These are phyloP conservation scores for Calophaca sinica DNA, from an alignment of 306 rosid species.

Conservation along the genomic window DNA sequence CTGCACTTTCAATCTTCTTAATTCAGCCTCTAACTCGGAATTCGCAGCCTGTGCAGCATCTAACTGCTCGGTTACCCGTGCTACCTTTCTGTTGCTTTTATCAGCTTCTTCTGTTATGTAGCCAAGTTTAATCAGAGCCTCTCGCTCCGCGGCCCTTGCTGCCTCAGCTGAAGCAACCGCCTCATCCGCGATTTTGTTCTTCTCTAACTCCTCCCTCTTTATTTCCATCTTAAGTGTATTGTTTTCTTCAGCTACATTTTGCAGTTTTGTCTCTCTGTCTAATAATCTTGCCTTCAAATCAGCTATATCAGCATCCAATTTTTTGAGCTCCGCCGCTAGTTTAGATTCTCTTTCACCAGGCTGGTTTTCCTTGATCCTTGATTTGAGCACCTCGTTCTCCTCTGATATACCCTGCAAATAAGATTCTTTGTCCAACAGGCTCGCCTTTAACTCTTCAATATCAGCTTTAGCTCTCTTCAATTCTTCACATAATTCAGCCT, in stretches of 20 bases:
- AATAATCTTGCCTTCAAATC: constrained; percentile 65
- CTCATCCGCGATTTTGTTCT: constrained; percentile 45
- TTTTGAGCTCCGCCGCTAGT: constrained; percentile 51
- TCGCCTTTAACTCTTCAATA: constrained; percentile 65
- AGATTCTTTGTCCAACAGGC: constrained; percentile 65
- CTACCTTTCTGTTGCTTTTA: constrained; percentile 58
- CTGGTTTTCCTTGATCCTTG: constrained; percentile 43
- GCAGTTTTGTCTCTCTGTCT: constrained; percentile 72
- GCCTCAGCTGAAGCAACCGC: constrained; percentile 57
- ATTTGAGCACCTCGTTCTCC: constrained; percentile 53
- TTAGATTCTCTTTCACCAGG: constrained; percentile 54
- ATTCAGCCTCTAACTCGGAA: constrained; percentile 71
- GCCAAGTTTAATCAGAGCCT: constrained; percentile 66
- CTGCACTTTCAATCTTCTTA: constrained; percentile 78
- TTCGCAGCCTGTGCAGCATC: constrained; percentile 70
- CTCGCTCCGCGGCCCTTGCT: constrained; percentile 61
- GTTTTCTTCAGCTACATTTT: constrained; percentile 64
- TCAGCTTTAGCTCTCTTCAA: constrained; percentile 57
- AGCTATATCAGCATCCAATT: constrained; percentile 56
- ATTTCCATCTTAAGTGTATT: constrained; percentile 59
- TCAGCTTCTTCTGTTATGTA: constrained; percentile 64
- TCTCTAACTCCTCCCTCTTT: constrained; percentile 52
- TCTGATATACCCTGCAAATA: constrained; percentile 54
- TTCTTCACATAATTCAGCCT: constrained; percentile 64
- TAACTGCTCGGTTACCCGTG: constrained; percentile 66